Evolutionary conservation across 768 basidiomycete species (phyloP), one percentile per base, ranked within the genome.

Genomic region (Suillus subaureus): DNA sequence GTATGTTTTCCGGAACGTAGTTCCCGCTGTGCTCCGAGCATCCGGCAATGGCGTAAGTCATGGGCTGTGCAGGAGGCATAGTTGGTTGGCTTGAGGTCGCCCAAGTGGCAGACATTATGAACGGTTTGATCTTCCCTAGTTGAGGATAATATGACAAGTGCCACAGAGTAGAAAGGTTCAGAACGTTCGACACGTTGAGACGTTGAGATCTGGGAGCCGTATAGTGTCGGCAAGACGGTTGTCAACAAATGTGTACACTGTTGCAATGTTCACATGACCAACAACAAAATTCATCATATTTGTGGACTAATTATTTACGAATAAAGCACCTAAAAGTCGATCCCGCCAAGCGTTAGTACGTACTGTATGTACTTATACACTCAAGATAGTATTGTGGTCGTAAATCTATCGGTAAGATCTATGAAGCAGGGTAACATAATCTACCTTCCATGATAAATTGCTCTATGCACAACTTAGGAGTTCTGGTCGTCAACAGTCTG

Each of bases 21-120:
- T 80, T 82, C 4, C 88, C 88, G 69, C 89, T 91, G 74, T 90
- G 90, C 42, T 89, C 84, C n/a, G 89, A 89, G 45, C 86, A 85
- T 26, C 82, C 82, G 0, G 83, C 82, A 40, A 92, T 85, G 0
- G 82, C 78, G 67, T 87, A 91, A n/a, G 71, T 39, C n/a, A 82
- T 68, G 3, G 71, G 28, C n/a, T 74, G 75, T 12, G 66, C 26
- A 13, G 73, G 47, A 8, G 66, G 65, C 56, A 49, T 62, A 15
- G 40, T 42, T 16, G 67, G 37, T 28, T 64, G 57, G 62, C 51
- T 64, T 18, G 49, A 47, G 58, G 68, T 26, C 4, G 63, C 58
- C 58, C 58, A 60, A n/a, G 26, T 28, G 26, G 57, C 35, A 16
- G 70, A 49, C 26, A 52, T 57, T 39, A 15, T 58, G 21, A 28